phyloP scores from a whole-genome alignment of 2,329 filamentous ascomycete genomes.

The Colletotrichum australisinense region DNA sequence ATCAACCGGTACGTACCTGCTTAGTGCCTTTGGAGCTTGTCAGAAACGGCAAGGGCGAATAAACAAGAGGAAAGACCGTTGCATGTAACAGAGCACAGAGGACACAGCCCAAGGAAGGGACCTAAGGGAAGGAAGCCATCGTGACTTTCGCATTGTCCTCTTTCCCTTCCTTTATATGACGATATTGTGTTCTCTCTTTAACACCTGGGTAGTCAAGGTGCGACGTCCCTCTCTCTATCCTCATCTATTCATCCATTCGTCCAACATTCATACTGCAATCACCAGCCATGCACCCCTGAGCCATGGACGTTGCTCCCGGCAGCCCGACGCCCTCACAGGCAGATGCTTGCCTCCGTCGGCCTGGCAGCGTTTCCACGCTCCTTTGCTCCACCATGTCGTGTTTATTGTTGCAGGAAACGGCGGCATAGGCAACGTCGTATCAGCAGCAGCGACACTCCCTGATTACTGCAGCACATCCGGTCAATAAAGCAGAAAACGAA shows the following conservation, averaged over 20 bases:
- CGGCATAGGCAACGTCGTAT: constrained; percentile 14
- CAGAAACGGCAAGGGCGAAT: background rate
- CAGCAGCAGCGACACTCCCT: constrained; percentile 24
- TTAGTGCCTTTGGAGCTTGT: background rate
- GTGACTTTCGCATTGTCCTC: background rate
- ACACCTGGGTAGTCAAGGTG: background rate
- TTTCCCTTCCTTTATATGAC: background rate
- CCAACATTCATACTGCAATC: background rate
- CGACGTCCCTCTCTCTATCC: background rate
- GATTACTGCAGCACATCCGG: background rate
- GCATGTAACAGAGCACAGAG: background rate
- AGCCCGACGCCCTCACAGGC: constrained; percentile 7
- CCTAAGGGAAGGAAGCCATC: background rate
- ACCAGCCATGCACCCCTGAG: background rate
- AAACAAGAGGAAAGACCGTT: background rate
- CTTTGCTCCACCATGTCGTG: background rate
- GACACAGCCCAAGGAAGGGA: too few relatives aligned
- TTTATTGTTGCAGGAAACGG: constrained; percentile 25
- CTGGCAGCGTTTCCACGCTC: background rate
- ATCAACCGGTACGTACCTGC: background rate
- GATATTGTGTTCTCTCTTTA: background rate
- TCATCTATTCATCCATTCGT: background rate
- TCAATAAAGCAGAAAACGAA: background rate
- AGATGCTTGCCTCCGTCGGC: constrained; percentile 17
- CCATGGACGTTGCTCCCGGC: constrained; percentile 2